A percentile compares a stretch with the other conserved stretches of the same genome.
phyloP scores from a whole-genome alignment of 2,329 filamentous ascomycete genomes.

The Pezicula radicicola region DNA sequence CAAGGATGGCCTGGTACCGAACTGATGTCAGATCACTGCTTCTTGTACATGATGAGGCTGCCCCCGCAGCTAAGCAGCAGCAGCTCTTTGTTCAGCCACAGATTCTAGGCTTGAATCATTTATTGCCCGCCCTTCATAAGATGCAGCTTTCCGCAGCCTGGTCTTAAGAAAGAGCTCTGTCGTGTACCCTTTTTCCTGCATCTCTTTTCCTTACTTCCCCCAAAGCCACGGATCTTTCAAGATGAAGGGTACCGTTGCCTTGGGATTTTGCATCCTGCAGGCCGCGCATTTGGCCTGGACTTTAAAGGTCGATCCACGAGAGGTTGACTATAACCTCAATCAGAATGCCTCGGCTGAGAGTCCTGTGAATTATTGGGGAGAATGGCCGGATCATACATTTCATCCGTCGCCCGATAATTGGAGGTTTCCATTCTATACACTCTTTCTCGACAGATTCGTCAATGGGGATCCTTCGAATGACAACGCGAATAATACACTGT shows the following conservation, averaged over 20 bases:
- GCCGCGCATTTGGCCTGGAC: neutral
- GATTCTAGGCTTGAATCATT: no score
- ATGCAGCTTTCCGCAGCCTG: no score
- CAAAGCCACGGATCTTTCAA: no score
- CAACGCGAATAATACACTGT: slow-evolving; percentile 56
- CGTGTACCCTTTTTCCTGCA: no score
- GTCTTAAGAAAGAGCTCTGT: no score
- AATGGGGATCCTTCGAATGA: slow-evolving; percentile 64
- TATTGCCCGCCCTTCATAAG: no score
- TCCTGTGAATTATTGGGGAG: slow-evolving; percentile 1
- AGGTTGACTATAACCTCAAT: slow-evolving; percentile 3
- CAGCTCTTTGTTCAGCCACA: no score
- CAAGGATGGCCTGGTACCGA: no score
- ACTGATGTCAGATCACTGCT: no score
- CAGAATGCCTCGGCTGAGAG: neutral
- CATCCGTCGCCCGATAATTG: slow-evolving; percentile 1
- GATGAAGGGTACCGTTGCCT: neutral
- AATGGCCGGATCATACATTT: neutral
- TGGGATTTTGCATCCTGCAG: neutral
- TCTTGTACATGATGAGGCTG: no score
- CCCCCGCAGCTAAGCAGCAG: no score
- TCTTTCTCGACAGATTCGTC: slow-evolving; percentile 61
- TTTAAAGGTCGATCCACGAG: neutral
- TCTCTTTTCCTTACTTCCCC: no score
- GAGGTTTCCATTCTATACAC: slow-evolving; percentile 53